These are phyloP conservation scores for Venturia oleaginea DNA, from an alignment of 2,329 filamentous ascomycete species.

Conservation along the genomic window DNA sequence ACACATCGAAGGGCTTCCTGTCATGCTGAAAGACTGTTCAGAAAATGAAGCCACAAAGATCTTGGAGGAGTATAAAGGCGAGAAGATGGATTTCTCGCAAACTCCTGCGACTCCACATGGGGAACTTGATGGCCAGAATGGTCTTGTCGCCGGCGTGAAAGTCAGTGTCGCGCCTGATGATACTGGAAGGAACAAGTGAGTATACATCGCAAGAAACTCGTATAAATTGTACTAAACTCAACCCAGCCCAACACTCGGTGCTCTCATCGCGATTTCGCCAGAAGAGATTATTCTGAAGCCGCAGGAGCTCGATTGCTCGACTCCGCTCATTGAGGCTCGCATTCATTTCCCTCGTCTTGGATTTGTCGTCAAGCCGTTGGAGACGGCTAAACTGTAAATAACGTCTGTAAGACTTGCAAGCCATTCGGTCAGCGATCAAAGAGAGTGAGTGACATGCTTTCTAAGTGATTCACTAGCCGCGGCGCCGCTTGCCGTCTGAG, in stretches of 20 bases:
- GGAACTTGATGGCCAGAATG: slow-evolving; percentile 23
- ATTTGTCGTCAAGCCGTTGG: slow-evolving; percentile 25
- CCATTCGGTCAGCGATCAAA: too few species aligned
- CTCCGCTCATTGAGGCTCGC: slow-evolving; percentile 23
- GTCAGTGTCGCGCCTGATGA: slow-evolving; percentile 33
- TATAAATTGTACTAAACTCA: slow-evolving; percentile 11
- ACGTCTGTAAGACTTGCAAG: too few species aligned
- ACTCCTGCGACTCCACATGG: slow-evolving; percentile 21
- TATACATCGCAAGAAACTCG: not conserved
- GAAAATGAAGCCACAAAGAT: slow-evolving; percentile 15
- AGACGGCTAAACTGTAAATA: not conserved
- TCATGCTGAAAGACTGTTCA: slow-evolving; percentile 20
- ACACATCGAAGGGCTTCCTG: slow-evolving; percentile 24
- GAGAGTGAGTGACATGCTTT: too few species aligned
- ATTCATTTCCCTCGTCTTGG: slow-evolving; percentile 34
- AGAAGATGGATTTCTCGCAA: slow-evolving; percentile 24
- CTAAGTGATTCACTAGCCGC: too few species aligned
- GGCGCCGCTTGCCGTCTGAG: too few species aligned
- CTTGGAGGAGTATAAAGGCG: not conserved
- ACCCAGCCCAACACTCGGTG: slow-evolving; percentile 27
- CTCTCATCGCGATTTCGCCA: slow-evolving; percentile 28
- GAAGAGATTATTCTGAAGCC: slow-evolving; percentile 34
- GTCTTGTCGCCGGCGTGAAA: slow-evolving; percentile 23
- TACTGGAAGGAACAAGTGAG: slow-evolving; percentile 28
- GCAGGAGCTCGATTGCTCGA: slow-evolving; percentile 19